Conservation (phyloP, 495 filamentous ascomycete species). For the Aspergillus hancockii region DNA sequence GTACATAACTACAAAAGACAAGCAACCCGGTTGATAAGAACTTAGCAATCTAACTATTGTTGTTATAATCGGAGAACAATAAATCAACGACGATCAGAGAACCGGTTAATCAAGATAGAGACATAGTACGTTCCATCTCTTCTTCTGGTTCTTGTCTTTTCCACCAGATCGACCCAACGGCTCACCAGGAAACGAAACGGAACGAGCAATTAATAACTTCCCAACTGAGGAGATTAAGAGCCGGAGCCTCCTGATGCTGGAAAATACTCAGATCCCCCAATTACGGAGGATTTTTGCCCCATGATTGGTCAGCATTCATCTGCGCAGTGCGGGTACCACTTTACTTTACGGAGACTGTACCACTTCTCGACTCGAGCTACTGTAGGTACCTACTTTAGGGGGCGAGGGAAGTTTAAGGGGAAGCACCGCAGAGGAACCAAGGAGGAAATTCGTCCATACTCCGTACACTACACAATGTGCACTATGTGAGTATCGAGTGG, state of each 20-base stretch:
- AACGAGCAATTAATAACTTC: neutral
- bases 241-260: neutral
- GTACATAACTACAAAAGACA: too few species aligned
- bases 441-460: neutral
- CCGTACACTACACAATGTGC: neutral
- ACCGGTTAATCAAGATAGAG: too few species aligned
- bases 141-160: neutral
- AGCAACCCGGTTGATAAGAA: too few species aligned
- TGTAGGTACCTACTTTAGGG: slow-evolving; percentile 1
- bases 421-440: neutral
- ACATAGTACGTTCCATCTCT: neutral
- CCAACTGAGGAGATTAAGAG: neutral
- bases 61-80: too few species aligned
- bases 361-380: neutral
- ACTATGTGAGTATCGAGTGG: neutral
- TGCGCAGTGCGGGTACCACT: neutral
- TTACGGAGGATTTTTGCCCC: neutral
- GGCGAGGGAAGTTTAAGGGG: neutral
- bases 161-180: slow-evolving; percentile 8
- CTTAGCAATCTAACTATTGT: too few species aligned
- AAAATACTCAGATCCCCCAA: neutral
- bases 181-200: slow-evolving; percentile 10
- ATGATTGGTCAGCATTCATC: neutral
- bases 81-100: too few species aligned
- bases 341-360: neutral